A percentile compares a stretch with the other conserved stretches of the same genome.
phyloP scores from a whole-genome alignment of 2,329 filamentous ascomycete species.

The Tolypocladium cylindrosporum region DNA sequence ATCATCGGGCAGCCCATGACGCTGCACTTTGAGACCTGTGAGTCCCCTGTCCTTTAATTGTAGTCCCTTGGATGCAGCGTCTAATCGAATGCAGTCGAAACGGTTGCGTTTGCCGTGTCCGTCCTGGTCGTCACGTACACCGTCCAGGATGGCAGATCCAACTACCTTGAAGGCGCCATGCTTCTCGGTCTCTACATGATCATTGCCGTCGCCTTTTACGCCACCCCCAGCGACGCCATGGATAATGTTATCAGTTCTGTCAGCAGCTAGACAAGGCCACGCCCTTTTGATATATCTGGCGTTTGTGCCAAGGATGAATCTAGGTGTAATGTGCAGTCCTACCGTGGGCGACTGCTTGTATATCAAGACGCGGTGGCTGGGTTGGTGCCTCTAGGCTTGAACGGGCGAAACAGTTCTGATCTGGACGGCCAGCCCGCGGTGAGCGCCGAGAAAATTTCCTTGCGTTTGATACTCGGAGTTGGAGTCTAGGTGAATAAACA shows the following conservation, averaged over 20 bases:
- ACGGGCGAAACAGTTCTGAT: too few species aligned
- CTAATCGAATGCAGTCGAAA: constrained; percentile 44
- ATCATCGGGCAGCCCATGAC: constrained; percentile 64
- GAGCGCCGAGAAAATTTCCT: too few species aligned
- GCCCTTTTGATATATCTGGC: background rate
- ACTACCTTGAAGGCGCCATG: constrained; percentile 77
- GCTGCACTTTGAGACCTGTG: constrained; percentile 61
- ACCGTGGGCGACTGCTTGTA: background rate
- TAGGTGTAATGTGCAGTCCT: background rate
- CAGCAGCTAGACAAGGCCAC: background rate
- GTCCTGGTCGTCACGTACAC: constrained; percentile 67
- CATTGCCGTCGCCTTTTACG: constrained; percentile 51
- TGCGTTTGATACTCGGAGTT: too few species aligned
- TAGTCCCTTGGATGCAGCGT: background rate
- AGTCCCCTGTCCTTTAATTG: constrained; percentile 7
- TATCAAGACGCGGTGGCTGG: background rate
- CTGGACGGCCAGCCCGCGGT: too few species aligned
- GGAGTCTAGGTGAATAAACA: too few species aligned
- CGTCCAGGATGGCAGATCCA: constrained; percentile 73
- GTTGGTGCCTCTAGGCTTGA: too few species aligned
- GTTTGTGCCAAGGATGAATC: background rate
- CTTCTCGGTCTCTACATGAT: constrained; percentile 43
- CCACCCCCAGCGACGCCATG: constrained; percentile 38
- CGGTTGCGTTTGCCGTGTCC: constrained; percentile 66
- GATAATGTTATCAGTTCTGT: constrained; percentile 18